Evolutionary conservation across 495 filamentous ascomycete species (phyloP).

Genomic region (Mytilinidion resinicola): DNA sequence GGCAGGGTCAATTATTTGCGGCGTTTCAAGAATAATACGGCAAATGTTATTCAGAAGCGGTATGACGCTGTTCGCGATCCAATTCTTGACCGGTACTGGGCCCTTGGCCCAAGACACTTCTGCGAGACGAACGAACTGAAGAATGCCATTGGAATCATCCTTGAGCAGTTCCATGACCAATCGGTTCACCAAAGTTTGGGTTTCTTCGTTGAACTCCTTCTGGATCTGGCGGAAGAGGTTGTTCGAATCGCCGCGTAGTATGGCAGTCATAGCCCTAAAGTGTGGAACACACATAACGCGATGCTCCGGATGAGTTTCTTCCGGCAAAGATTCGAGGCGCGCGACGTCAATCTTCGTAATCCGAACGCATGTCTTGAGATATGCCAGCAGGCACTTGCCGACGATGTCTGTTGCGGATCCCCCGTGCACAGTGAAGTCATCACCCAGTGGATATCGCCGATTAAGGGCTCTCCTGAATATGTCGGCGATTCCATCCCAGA

Average conservation of each 20-base stretch:
- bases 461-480: slow-evolving; percentile 42
- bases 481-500: slow-evolving; percentile 49
- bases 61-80: slow-evolving; percentile 4
- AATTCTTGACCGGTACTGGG: neutral
- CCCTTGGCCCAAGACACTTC: slow-evolving; percentile 11
- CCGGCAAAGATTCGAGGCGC: neutral
- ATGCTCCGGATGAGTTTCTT: neutral
- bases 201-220: slow-evolving; percentile 15
- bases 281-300: slow-evolving; percentile 14
- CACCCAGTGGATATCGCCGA: slow-evolving; percentile 34
- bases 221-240: slow-evolving; percentile 14
- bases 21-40: slow-evolving; percentile 1
- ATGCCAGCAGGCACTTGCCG: slow-evolving; percentile 8
- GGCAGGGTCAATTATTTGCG: neutral
- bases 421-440: slow-evolving; percentile 9
- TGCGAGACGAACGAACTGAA: slow-evolving; percentile 12
- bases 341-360: slow-evolving; percentile 15
- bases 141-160: slow-evolving; percentile 6
- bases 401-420: slow-evolving; percentile 16
- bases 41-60: slow-evolving; percentile 9
- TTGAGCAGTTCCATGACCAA: slow-evolving; percentile 11
- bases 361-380: slow-evolving; percentile 18
- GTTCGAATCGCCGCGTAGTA: slow-evolving; percentile 9
- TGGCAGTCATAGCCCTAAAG: slow-evolving; percentile 3
- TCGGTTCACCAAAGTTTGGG: neutral